A percentile compares a stretch with the other conserved stretches of the same genome.
Conservation (phyloP, 345 rosid species). For the Combretum micranthum region DNA sequence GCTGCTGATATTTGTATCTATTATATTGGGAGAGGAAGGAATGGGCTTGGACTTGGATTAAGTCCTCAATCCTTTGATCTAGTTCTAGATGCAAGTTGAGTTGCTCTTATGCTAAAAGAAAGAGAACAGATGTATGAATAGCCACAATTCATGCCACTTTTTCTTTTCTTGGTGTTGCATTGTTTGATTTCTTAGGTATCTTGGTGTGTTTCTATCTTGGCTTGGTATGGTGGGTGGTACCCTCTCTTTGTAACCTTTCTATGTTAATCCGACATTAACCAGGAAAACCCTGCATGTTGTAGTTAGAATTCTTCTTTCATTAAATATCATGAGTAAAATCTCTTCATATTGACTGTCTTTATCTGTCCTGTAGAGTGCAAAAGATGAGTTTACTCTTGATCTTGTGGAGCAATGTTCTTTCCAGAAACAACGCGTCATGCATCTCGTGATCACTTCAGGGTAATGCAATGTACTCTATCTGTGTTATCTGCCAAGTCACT, state of each 20-base stretch:
- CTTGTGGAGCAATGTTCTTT: slow-evolving; percentile 98
- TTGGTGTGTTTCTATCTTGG: no score
- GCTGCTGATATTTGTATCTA: no score
- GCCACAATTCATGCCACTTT: no score
- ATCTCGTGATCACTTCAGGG: slow-evolving; percentile 87
- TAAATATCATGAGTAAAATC: neutral
- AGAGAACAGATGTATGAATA: no score
- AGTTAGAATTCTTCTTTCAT: neutral
- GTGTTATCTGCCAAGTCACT: neutral
- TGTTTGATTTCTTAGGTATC: no score
- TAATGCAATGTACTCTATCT: slow-evolving; percentile 18
- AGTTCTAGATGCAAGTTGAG: no score
- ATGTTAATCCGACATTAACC: neutral
- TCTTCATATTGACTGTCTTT: slow-evolving; percentile 1
- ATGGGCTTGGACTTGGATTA: no score
- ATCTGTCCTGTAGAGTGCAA: slow-evolving; percentile 52
- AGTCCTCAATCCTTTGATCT: no score
- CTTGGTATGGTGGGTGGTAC: no score
- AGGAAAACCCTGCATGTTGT: neutral
- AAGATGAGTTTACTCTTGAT: slow-evolving; percentile 94
- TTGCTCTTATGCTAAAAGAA: no score
- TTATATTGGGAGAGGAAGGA: no score
- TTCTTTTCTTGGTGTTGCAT: no score
- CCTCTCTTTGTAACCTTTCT: neutral
- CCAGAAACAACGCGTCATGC: slow-evolving; percentile 94